A percentile compares a stretch with the other conserved stretches of the same genome.
phyloP scores from a whole-genome alignment of 768 basidiomycete species.

The Calocybe indica region DNA sequence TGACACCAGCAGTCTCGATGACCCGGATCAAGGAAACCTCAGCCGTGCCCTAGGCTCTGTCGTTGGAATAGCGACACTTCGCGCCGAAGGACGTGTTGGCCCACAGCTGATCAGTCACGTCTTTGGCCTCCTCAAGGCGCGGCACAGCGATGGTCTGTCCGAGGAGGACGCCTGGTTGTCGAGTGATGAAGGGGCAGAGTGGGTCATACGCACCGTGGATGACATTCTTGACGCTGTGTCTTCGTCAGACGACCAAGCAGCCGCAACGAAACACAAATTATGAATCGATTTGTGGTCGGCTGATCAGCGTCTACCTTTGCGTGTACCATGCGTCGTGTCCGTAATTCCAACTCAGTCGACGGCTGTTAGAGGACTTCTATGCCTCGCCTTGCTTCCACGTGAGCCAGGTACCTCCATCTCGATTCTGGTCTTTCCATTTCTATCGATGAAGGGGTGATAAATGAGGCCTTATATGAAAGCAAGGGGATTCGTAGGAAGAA shows the following conservation, averaged over 20 bases:
- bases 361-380: slow-evolving; percentile 9
- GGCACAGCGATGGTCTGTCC: slow-evolving; percentile 48
- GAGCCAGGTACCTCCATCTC: slow-evolving; percentile 18
- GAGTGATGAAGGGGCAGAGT: slow-evolving; percentile 82
- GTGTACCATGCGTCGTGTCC: slow-evolving; percentile 33
- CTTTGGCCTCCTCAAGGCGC: slow-evolving; percentile 86
- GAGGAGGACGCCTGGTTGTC: slow-evolving; percentile 77
- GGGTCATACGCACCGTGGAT: slow-evolving; percentile 83
- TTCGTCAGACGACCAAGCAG: slow-evolving; percentile 35
- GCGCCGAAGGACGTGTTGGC: slow-evolving; percentile 78
- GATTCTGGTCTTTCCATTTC: slow-evolving; percentile 16
- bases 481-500: too few species aligned
- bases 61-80: slow-evolving; percentile 78
- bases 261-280: slow-evolving; percentile 50
- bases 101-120: slow-evolving; percentile 87
- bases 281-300: slow-evolving; percentile 34
- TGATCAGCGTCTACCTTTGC: slow-evolving; percentile 26
- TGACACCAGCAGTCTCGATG: slow-evolving; percentile 32
- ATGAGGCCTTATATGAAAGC: neutral
- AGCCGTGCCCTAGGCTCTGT: slow-evolving; percentile 82
- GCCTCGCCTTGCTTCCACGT: slow-evolving; percentile 31
- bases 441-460: slow-evolving; percentile 8
- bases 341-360: slow-evolving; percentile 24
- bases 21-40: slow-evolving; percentile 74
- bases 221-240: slow-evolving; percentile 70